Conservation (phyloP, 2,329 filamentous ascomycete species). For the Colletotrichum sp. region DNA sequence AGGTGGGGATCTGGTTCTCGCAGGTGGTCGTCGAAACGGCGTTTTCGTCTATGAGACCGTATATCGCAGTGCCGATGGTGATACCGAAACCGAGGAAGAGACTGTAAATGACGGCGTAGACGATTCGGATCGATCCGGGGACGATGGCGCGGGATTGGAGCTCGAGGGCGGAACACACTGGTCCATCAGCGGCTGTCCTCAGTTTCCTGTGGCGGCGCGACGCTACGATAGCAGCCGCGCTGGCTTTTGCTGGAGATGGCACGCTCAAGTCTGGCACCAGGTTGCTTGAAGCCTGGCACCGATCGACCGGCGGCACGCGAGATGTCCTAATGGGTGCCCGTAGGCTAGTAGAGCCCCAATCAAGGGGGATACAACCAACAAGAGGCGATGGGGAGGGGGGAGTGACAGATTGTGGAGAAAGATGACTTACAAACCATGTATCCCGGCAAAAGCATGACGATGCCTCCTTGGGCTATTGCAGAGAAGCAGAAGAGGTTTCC, state of each 20-base stretch:
- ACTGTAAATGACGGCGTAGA: constrained; percentile 77
- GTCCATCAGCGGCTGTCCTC: constrained; percentile 35
- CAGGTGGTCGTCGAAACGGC: constrained; percentile 53
- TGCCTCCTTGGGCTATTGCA: constrained; percentile 67
- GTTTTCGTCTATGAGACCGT: constrained; percentile 62
- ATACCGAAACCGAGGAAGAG: constrained; percentile 76
- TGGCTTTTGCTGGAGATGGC: not conserved
- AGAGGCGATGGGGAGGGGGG: not conserved
- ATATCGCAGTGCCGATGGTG: constrained; percentile 69
- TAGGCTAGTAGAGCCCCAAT: not conserved
- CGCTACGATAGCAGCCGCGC: not conserved
- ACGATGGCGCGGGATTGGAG: constrained; percentile 73
- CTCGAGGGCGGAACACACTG: constrained; percentile 59
- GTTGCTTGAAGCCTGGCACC: not conserved
- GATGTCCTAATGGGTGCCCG: not conserved
- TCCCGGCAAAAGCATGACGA: constrained; percentile 69
- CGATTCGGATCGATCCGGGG: constrained; percentile 74
- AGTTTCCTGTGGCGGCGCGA: not conserved
- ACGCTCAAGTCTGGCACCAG: not conserved
- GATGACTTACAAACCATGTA: constrained; percentile 59
- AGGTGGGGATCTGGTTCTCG: constrained; percentile 44
- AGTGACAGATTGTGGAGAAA: not conserved
- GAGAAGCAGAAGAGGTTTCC: constrained; percentile 68
- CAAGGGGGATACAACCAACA: not conserved
- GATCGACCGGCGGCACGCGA: not conserved